A percentile compares a stretch with the other conserved stretches of the same genome.
Conservation (phyloP, 164 flowering plant species). For the Magnolia sinica region DNA sequence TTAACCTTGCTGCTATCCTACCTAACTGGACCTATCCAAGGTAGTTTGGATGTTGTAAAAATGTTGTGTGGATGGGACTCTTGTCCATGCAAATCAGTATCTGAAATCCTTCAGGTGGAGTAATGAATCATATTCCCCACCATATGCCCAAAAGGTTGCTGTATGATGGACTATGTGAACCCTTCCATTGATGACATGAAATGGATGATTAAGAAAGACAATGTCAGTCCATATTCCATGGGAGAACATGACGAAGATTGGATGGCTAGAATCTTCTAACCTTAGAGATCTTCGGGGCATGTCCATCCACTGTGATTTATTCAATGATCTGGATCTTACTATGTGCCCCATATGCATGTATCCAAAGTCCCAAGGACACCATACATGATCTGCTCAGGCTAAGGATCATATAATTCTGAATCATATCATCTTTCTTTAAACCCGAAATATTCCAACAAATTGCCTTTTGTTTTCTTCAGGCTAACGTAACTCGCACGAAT, state of each 20-base stretch:
- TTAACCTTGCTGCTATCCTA: not conserved
- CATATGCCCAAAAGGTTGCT: not conserved
- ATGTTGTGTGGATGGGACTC: not conserved
- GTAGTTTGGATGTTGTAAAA: not conserved
- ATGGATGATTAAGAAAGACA: too few relatives aligned
- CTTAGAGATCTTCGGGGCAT: not conserved
- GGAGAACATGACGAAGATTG: too few relatives aligned
- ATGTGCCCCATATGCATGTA: not conserved
- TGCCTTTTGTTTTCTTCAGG: constrained; percentile 42
- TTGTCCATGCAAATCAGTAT: not conserved
- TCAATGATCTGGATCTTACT: not conserved
- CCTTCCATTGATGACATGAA: too few relatives aligned
- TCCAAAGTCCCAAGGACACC: not conserved
- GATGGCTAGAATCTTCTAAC: not conserved
- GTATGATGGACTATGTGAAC: too few relatives aligned
- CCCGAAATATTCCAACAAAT: not conserved
- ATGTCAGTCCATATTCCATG: too few relatives aligned
- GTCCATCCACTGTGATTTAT: too few relatives aligned
- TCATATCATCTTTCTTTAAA: not conserved
- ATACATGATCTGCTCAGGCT: not conserved
- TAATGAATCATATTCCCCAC: not conserved
- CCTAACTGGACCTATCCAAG: too few relatives aligned
- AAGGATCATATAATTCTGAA: not conserved
- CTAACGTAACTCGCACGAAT: constrained; percentile 84
- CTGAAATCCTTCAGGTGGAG: not conserved